phyloP scores from a whole-genome alignment of 192 early-diverging fungal genomes.

The Entomortierella chlamydospora region DNA sequence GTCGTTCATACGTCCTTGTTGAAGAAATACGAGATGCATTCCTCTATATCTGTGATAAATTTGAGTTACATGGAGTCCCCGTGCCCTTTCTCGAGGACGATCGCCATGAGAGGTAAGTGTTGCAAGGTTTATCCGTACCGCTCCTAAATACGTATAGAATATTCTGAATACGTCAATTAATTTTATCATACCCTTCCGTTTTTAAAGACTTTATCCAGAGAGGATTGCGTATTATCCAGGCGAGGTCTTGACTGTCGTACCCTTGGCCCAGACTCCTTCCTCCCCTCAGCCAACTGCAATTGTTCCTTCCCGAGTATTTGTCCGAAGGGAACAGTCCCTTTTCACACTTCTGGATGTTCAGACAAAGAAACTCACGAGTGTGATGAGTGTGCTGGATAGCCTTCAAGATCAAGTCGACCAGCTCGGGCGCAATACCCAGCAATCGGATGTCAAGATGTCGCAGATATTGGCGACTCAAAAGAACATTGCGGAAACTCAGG shows the following conservation, averaged over 20 bases:
- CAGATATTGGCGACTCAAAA: background rate
- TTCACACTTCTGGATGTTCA: background rate
- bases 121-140: background rate
- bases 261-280: background rate
- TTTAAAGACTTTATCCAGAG: slow-evolving; percentile 23
- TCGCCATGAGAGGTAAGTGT: slow-evolving; percentile 14
- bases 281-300: background rate
- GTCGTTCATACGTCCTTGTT: slow-evolving; percentile 19
- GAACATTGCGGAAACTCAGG: slow-evolving; percentile 10
- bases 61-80: slow-evolving; percentile 22
- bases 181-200: too few species aligned
- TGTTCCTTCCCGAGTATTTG: background rate
- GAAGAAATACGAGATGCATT: slow-evolving; percentile 40
- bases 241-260: slow-evolving; percentile 20
- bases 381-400: background rate
- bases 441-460: slow-evolving; percentile 5
- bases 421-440: background rate
- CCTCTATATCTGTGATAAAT: slow-evolving; percentile 12
- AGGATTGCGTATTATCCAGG: slow-evolving; percentile 34
- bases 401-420: slow-evolving; percentile 9
- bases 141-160: too few species aligned
- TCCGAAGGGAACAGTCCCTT: background rate
- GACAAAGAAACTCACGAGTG: slow-evolving; percentile 4
- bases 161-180: too few species aligned
- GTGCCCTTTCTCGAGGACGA: slow-evolving; percentile 38